Percentiles rank a stretch among this genome's conserved stretches.
Conservation (phyloP, 306 rosid species). For the Betula pendula region DNA sequence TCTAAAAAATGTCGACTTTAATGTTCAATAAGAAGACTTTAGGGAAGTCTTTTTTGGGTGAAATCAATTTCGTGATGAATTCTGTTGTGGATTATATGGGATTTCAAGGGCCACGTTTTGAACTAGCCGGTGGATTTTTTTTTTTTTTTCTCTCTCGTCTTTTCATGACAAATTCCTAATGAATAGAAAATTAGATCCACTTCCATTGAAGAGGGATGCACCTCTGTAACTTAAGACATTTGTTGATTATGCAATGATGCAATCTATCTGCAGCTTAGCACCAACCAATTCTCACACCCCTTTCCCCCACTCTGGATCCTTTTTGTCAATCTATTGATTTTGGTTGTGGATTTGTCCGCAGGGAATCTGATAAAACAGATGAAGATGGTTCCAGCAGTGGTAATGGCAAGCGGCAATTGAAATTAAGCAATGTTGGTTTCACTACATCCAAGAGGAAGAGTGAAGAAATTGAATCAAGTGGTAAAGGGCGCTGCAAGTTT, state of each 20-base stretch:
- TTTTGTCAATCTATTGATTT: constrained; percentile 18
- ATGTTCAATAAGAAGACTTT: neutral
- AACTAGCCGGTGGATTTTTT: neutral
- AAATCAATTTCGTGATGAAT: neutral
- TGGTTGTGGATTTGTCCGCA: constrained; percentile 21
- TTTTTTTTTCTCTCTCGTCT: neutral
- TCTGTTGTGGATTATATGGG: neutral
- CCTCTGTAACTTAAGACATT: neutral
- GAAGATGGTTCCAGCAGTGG: constrained; percentile 48
- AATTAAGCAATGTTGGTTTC: constrained; percentile 71
- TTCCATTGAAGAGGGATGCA: neutral
- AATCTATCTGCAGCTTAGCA: neutral
- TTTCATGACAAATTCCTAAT: neutral
- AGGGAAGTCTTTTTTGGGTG: neutral
- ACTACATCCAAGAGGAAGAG: constrained; percentile 70
- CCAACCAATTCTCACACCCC: neutral
- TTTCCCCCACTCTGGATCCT: constrained; percentile 3
- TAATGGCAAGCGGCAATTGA: constrained; percentile 67
- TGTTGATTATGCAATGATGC: neutral
- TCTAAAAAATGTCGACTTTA: neutral
- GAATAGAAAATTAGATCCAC: neutral
- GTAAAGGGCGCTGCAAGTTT: constrained; percentile 80
- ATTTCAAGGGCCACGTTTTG: neutral
- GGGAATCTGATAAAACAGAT: constrained; percentile 73
- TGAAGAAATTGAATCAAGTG: constrained; percentile 88